Base-by-base conservation (phyloP, 2,329 filamentous ascomycete species). In the Epichloe elymi region DNA sequence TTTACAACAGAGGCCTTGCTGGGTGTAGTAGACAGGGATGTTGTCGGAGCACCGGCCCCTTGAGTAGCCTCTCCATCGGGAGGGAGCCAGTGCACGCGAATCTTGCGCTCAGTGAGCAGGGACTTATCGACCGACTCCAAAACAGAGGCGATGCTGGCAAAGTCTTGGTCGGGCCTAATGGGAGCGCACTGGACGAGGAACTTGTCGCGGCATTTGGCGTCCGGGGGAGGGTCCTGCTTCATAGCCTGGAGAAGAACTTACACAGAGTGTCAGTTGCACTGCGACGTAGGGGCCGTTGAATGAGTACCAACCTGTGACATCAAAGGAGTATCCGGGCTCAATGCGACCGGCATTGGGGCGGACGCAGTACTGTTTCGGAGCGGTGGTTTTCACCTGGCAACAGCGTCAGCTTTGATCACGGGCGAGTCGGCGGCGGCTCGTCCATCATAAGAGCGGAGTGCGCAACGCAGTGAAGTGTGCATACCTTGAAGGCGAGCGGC, bases 321-420 rank as follows among this genome's bases (percentile, higher is more conserved):
- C 89, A 59, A 98, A 90, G 67, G 86, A 79, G 67, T 86, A 80
- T 60, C 89, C 88, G 39, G 90, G 83, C 66, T 95, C 90, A 67
- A 98, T 93, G 67, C 90, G 86, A 62, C 93, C 93, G 49, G 90
- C 95, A 75, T 98, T 97, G 52, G 93, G 91, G 62, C 93, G 84
- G 53, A 97, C 91, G 68, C 93, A 97, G 74, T 98, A 98, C 91
- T 97, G 93, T 74, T 97, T 97, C 36, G 93, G 93, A 47, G 93
- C 93, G 56, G 93, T 98, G 46, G 93, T 98, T 82, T 98, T 98
- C 70, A 98, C 93, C 89, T 95, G 60, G 14, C 14, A 14, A 42
- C 15, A 36, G 38, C 20, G 48, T 40, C 30, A 30, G 38, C 37
- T n/a, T 48, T 26, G 17, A 15, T 10, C 17, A 38, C 38, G 33